Conservation (phyloP, 345 rosid genomes). For the Acer negundo region DNA sequence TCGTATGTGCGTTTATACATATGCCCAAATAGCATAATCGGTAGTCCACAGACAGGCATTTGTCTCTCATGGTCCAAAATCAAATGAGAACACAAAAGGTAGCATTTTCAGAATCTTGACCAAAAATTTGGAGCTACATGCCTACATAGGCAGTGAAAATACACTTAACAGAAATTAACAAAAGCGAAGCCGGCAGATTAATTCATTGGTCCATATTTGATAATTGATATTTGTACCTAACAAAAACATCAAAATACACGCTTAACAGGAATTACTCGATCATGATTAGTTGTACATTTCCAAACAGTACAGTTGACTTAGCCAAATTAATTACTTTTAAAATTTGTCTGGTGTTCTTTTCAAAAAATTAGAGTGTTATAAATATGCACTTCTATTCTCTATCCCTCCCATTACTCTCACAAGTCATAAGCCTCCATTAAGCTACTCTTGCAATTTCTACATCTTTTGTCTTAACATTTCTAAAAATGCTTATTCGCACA, state of each 20-base stretch:
- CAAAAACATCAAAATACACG: background rate
- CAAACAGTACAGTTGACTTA: background rate
- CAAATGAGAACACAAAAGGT: background rate
- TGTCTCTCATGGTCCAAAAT: background rate
- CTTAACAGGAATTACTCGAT: background rate
- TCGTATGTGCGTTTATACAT: background rate
- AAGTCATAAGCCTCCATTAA: background rate
- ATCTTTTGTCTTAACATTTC: background rate
- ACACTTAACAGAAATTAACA: background rate
- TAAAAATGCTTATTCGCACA: background rate
- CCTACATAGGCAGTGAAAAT: background rate
- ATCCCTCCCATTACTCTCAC: background rate
- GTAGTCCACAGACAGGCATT: background rate
- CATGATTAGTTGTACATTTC: background rate
- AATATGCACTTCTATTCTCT: background rate
- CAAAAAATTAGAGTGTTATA: background rate
- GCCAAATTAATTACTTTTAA: background rate
- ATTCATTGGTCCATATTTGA: background rate
- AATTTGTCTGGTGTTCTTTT: no score
- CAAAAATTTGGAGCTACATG: background rate
- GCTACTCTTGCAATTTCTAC: background rate
- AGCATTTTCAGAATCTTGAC: background rate
- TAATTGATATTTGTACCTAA: background rate
- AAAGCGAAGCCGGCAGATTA: slow-evolving; percentile 15
- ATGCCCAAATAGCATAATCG: background rate